Base-by-base conservation (phyloP, 75 land plant genomes). In the Picea sitchensis region DNA sequence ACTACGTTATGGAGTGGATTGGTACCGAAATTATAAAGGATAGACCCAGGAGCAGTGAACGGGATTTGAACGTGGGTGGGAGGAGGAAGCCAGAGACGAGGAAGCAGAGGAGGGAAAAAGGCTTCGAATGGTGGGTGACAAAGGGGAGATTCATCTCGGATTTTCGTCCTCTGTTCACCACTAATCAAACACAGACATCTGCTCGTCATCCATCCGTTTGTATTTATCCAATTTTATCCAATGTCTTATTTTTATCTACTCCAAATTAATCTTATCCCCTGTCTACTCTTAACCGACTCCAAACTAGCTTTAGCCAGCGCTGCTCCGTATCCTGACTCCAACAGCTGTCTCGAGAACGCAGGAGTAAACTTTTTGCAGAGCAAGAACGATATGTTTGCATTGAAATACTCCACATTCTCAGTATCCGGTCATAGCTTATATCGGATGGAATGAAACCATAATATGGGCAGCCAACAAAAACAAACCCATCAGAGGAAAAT, bases 1-100 rank as follows among this genome's bases (percentile, higher is more conserved):
- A 91, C 61, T 93, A 91, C 77, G 93, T 95, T 32, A 89, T 93
- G 85, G 92, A 93, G 56, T 93, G 94, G 96, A 88, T 93, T 63
- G 85, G 85, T 30, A 65, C 82, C 0, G 92, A 91, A 79, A 79
- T 86, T 30, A 84, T 77, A 32, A 86, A 82, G 77, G 91, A 88
- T 79, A 81, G 85, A 77, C 87, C 89, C 0, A 84, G 71, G 59
- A 79, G 84, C 36, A 75, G 67, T 6, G 80, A 84, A 12, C 64
- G 59, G 23, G 47, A 73, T 2, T 78, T 36, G 59, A 57, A 58
- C 41, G 18, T 32, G 41, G 26, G 61, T 59, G 82, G 58, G 38
- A 65, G 20, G 31, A 78, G 59, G 41, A 67, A 60, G 41, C 1
- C 73, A 59, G 78, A 79, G 47, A 77, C 58, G 54, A 91, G 86